Conservation (phyloP, 768 basidiomycete genomes). For the Pleurotus eryngii region DNA sequence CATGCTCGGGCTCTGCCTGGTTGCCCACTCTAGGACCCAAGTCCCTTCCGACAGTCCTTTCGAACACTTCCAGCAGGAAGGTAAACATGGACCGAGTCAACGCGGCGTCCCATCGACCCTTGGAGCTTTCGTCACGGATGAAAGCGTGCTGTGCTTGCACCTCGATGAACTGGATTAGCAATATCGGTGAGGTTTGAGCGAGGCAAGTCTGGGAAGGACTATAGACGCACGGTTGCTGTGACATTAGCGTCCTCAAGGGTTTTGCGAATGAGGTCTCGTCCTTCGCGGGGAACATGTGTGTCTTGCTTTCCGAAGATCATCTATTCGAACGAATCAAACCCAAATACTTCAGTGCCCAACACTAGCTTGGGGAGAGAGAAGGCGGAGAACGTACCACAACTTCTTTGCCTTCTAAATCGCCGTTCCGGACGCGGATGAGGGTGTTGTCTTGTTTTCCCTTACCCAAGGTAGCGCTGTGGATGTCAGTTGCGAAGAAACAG, state of each 20-base stretch:
- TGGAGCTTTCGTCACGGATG: conserved; percentile 87
- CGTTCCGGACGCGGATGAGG: conserved; percentile 65
- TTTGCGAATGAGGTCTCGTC: conserved; percentile 80
- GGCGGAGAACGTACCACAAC: conserved; percentile 56
- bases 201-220: background rate
- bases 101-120: conserved; percentile 95
- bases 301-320: conserved; percentile 99
- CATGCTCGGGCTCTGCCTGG: conserved; percentile 62
- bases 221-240: conserved; percentile 55
- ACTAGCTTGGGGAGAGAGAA: no score
- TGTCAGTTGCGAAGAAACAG: conserved; percentile 95
- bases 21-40: conserved; percentile 62
- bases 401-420: conserved; percentile 78
- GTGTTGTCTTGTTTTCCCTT: conserved; percentile 83
- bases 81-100: conserved; percentile 75
- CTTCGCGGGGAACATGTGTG: conserved; percentile 87
- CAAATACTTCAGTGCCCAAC: no score
- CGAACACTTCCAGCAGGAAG: conserved; percentile 93
- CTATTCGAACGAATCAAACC: conserved; percentile 27
- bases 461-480: conserved; percentile 85
- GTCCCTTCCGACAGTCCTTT: conserved; percentile 81
- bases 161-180: conserved; percentile 70
- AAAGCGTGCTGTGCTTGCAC: conserved; percentile 98
- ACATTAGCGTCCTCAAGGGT: conserved; percentile 80
- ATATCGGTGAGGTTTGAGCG: background rate